Base-by-base conservation (phyloP, 2,329 filamentous ascomycete species). In the Venturia asperata region DNA sequence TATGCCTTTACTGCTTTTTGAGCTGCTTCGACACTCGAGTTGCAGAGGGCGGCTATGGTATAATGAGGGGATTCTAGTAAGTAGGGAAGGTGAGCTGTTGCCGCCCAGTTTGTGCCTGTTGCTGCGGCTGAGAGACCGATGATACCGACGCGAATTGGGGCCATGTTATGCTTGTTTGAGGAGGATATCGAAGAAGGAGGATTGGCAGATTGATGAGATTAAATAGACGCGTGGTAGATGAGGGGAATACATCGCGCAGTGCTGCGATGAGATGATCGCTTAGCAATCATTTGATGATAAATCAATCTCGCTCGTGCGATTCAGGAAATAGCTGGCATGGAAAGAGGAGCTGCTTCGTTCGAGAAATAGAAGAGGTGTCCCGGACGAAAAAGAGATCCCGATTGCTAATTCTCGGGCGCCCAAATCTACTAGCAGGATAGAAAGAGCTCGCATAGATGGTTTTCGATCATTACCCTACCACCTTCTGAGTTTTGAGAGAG, bases 1-100 rank as follows among this genome's bases (percentile, higher is more conserved):
- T 79, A 79, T 3, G 67, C 63, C 45, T 74, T 68, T 56, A 82
- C 79, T 5, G 81, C 78, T n/a, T 70, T 74, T 52, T 74, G 67
- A 0, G 80, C 79, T 1, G 77, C 77, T 7, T 76, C 73, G 45
- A 77, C 71, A 13, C 74, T 77, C 17, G 77, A 79, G 71, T 83
- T 83, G 68, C 78, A 77, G 1, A 83, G 73, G 6, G 81, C 81
- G 24, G 77, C 75, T 66, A 83, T 78, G 41, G 77, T 72, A 70
- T 81, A 83, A 6, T 75, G 71, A 3, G 73, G 63, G 1, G 72
- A 72, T 2, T 71, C 70, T 17, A 68, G 68, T 1, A 77, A 64
- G 30, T 75, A 74, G 1, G 73, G 75, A 0, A 80, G 70, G 66
- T 81, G 79, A 7, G 77, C 72, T 34, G 37, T 39, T 43, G 61